Base-by-base conservation (phyloP, 2,329 filamentous ascomycete genomes). In the Trematosphaeria pertusa region DNA sequence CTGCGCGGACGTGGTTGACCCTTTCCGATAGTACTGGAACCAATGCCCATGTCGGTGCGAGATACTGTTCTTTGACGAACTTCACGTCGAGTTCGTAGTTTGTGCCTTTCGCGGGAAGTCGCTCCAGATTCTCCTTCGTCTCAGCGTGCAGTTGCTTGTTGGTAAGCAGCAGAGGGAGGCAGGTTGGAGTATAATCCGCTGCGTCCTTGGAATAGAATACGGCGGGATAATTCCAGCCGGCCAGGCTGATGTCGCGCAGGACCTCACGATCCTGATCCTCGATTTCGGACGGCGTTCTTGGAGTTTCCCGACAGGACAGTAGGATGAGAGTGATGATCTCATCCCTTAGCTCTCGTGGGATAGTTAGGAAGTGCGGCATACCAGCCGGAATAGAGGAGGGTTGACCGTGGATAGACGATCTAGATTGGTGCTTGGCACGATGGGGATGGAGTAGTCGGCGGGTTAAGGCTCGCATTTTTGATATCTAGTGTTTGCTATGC, bases 61-160 rank as follows among this genome's bases (percentile, higher is more conserved):
- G 8, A 28, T 41, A 46, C 11, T 14, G 31, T 11, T 46, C 44
- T 11, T 46, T 26, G 4, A 46, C 30, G 22, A 46, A 37, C 17
- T 46, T 41, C 7, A 46, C 15, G 7, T 41, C 44, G 1, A 46
- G 22, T 14, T 46, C 44, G n/a, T 41, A 38, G 7, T 26, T n/a
- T n/a, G 41, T 17, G 11, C 24, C 24, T 28, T 12, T 12, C 7
- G 8, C 24, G 7, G 24, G 4, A 7, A 35, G 17, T 6, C 37
- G 21, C 10, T 31, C 17, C 7, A 37, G 22, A 7, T 18, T 28
- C 3, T 15, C 32, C 22, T 14, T 11, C 12, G 31, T 37, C 18
- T 46, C 37, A 6, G 37, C 21, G 18, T 34, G 31, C 5, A 46
- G 24, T 35, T 46, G 37, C 31, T 30, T 46, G 32, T 14, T 28